Base-by-base conservation (phyloP, 257 asterid species). In the Nicotiana otophora region DNA sequence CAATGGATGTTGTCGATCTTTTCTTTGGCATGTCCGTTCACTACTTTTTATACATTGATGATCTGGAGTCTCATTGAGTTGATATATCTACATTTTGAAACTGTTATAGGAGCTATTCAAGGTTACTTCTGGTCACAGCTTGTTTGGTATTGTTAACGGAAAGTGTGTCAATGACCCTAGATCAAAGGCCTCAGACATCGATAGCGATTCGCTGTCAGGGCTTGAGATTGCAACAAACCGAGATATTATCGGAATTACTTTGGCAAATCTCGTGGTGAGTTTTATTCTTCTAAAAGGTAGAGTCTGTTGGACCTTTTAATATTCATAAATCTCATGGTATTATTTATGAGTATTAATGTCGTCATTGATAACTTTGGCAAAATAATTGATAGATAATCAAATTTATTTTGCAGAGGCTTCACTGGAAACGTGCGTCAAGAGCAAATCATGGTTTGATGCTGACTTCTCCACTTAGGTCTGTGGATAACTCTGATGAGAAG, bases 361-460 rank as follows among this genome's bases (percentile, higher is more conserved):
- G 0, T 8, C 36, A 20, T 72, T 5, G 60, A 23, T 72, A 46
- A 16, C 19, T 72, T 72, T 23, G 79, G 36, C 14, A 70, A 70
- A 11, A 42, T 31, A 39, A 0, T 74, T 46, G 11, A 28, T 46
- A 11, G 31, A 26, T 15, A 30, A 28, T 5, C 23, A 62, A 14
- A 61, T 23, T 23, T 72, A 55, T 81, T 57, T 87, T 87, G 84
- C 97, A 96, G 98, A 93, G 98, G 90, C 93, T 96, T 75, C 92
- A 96, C 86, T 96, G 99, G 99, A 96, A 96, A 84, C 93, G 97
- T 68, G 95, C 98, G 15, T 96, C 99, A 34, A 92, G 90, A 86
- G 87, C 89, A 53, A 90, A 90, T 81, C 88, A 88, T 58, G 98
- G 98, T 78, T 82, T 96, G 90, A 94, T 94, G 97, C 64, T 94